phyloP scores from a whole-genome alignment of 2,329 filamentous ascomycete genomes.

The Talaromyces albobiverticillius region DNA sequence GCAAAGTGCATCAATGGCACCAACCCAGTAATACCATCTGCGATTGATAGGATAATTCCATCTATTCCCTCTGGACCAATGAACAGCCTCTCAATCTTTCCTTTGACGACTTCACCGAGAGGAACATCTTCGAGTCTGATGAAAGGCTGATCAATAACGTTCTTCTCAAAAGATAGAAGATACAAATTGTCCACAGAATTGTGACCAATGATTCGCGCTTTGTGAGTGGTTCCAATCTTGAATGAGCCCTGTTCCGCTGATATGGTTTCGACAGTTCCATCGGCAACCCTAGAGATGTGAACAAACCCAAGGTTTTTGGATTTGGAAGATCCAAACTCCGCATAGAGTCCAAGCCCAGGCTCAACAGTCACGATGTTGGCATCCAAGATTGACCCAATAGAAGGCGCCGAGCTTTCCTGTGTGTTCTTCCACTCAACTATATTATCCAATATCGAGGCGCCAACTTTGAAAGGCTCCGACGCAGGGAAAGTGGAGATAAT shows the following conservation, averaged over 20 bases:
- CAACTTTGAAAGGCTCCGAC: slow-evolving; percentile 76
- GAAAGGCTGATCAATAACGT: slow-evolving; percentile 80
- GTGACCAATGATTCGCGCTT: slow-evolving; percentile 79
- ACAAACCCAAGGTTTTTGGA: slow-evolving; percentile 75
- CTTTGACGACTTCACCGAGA: slow-evolving; percentile 75
- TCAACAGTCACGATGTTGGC: slow-evolving; percentile 80
- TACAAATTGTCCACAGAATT: slow-evolving; percentile 84
- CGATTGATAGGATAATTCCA: slow-evolving; percentile 77
- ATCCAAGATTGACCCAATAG: slow-evolving; percentile 66
- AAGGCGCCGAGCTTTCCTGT: slow-evolving; percentile 38
- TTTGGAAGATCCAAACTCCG: slow-evolving; percentile 65
- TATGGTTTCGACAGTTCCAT: slow-evolving; percentile 82
- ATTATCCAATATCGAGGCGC: slow-evolving; percentile 85
- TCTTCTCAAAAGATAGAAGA: slow-evolving; percentile 78
- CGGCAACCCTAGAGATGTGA: slow-evolving; percentile 88
- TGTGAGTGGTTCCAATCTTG: slow-evolving; percentile 74
- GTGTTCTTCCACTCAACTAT: slow-evolving; percentile 59
- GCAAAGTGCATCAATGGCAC: slow-evolving; percentile 86
- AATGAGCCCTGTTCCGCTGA: slow-evolving; percentile 74
- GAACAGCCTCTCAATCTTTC: slow-evolving; percentile 79
- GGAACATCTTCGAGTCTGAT: slow-evolving; percentile 88
- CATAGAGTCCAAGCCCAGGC: slow-evolving; percentile 74
- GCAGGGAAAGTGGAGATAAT: slow-evolving; percentile 84
- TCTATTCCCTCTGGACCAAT: slow-evolving; percentile 74
- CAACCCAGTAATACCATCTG: slow-evolving; percentile 83